These are phyloP conservation scores for Aspergillus carbonarius DNA, from an alignment of 2,329 filamentous ascomycete species.

Conservation along the genomic window DNA sequence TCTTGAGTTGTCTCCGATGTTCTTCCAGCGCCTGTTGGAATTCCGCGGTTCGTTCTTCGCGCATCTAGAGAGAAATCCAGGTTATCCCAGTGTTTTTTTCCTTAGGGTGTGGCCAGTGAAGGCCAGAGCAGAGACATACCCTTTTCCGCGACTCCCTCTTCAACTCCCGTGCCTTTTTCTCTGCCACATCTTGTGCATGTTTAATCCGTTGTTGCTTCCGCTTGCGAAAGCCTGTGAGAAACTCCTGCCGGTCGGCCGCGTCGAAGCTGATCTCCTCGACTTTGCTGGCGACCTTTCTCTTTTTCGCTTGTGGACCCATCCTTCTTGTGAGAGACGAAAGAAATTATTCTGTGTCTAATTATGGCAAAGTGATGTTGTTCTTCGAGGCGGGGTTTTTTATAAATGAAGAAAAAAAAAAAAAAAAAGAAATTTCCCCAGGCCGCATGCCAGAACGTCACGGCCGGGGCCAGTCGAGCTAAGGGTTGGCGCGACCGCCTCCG, in stretches of 20 bases:
- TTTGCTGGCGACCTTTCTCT: conserved; percentile 59
- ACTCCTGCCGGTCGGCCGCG: conserved; percentile 74
- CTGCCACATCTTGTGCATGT: conserved; percentile 77
- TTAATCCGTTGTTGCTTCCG: conserved; percentile 84
- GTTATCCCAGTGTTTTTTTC: background rate
- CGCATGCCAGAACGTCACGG: conserved; percentile 2
- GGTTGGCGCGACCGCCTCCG: conserved; percentile 38
- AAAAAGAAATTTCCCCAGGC: background rate
- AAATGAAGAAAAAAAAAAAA: no score
- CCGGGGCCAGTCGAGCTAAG: conserved; percentile 23
- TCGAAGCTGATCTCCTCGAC: conserved; percentile 88
- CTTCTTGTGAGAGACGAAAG: background rate
- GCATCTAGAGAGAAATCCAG: conserved; percentile 58
- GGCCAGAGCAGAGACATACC: conserved; percentile 51
- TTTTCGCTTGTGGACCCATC: conserved; percentile 63
- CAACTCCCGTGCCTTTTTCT: conserved; percentile 74
- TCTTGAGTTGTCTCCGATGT: conserved; percentile 68
- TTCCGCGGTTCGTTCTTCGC: conserved; percentile 78
- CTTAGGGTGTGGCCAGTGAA: background rate
- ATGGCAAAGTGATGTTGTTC: background rate
- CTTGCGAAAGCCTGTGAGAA: conserved; percentile 94
- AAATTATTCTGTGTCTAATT: background rate
- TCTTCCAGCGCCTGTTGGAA: conserved; percentile 78
- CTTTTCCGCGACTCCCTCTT: conserved; percentile 71
- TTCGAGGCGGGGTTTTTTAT: background rate